Evolutionary conservation across 2,329 filamentous ascomycete species (phyloP), one percentile per base, ranked within the genome.

Genomic region (Phaeosphaeria sp.): DNA sequence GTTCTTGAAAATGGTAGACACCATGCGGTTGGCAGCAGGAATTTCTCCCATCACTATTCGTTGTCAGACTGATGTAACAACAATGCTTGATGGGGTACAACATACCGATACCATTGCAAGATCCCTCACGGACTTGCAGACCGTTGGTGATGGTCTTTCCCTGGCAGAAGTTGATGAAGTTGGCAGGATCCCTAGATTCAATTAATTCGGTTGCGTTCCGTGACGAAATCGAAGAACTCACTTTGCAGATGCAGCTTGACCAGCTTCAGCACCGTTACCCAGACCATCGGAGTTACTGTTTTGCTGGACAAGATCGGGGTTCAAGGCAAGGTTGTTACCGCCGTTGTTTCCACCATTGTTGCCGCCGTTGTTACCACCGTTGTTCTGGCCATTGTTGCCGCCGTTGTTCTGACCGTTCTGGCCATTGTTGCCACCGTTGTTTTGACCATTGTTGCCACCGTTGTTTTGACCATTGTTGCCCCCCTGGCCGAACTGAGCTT

Each of bases 151-250:
- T 66, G 2, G 78, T 81, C 69, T 83, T 80, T 59, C 83, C 83
- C 6, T 76, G 69, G 68, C 85, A 87, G 74, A 86, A 84, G 77
- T 86, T 86, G 79, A 87, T 86, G 73, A 87, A 87, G 76, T 87
- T 87, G 69, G 79, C 79, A 20, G 73, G 50, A 57, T 84, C 81
- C 42, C 81, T 84, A 49, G 13, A 33, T 30, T 5, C 18, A 22
- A 30, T 67, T 36, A 67, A 60, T 42, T 51, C 27, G 18, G 2
- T 25, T 6, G 33, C 5, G 3, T 36, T 18, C 15, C 18, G 40
- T 3, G 18, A 21, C 9, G 15, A 49, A 17, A 18, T 15, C 33
- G 6, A 11, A 15, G 17, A 21, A 69, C 74, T 64, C 67, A 83
- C 81, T 81, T 84, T 22, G 67, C 61, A 8, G 83, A 85, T n/a